A percentile compares a stretch with the other conserved stretches of the same genome.
Conservation (phyloP, 2,329 filamentous ascomycete species). For the Paramyrothecium roridum region DNA sequence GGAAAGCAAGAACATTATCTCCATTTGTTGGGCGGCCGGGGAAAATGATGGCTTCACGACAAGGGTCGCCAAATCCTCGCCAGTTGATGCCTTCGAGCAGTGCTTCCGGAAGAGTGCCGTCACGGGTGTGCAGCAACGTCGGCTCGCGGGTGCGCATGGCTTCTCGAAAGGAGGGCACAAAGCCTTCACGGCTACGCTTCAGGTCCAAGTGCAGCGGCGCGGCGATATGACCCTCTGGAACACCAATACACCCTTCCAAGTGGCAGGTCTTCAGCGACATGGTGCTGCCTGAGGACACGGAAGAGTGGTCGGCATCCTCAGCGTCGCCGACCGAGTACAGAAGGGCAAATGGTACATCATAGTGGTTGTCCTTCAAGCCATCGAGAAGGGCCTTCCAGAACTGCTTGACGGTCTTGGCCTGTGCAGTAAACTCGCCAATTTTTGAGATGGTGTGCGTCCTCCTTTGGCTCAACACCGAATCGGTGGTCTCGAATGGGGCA, state of each 20-base stretch:
- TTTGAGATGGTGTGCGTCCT: constrained; percentile 28
- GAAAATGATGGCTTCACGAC: constrained; percentile 60
- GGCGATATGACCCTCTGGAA: constrained; percentile 27
- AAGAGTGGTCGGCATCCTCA: constrained; percentile 30
- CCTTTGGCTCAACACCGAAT: constrained; percentile 26
- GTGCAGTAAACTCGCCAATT: constrained; percentile 24
- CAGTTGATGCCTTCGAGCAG: constrained; percentile 56
- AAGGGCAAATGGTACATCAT: constrained; percentile 36
- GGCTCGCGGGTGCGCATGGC: constrained; percentile 33
- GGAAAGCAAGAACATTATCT: constrained; percentile 61
- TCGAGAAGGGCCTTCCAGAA: constrained; percentile 30
- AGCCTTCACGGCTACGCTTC: constrained; percentile 27
- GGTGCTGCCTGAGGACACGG: constrained; percentile 28
- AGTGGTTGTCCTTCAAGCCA: constrained; percentile 27
- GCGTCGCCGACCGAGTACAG: constrained; percentile 36
- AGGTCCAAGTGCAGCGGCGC: constrained; percentile 30
- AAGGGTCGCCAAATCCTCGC: constrained; percentile 60
- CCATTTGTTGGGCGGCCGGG: constrained; percentile 64
- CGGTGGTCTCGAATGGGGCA: constrained; percentile 32
- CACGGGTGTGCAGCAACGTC: constrained; percentile 30
- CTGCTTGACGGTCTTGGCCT: constrained; percentile 27
- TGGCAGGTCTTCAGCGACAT: constrained; percentile 31
- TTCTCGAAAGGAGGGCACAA: constrained; percentile 32
- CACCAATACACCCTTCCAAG: constrained; percentile 30
- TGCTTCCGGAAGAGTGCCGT: constrained; percentile 52